Conservation (phyloP, 1,284 basidiomycete genomes). For the Mycena sp. region DNA sequence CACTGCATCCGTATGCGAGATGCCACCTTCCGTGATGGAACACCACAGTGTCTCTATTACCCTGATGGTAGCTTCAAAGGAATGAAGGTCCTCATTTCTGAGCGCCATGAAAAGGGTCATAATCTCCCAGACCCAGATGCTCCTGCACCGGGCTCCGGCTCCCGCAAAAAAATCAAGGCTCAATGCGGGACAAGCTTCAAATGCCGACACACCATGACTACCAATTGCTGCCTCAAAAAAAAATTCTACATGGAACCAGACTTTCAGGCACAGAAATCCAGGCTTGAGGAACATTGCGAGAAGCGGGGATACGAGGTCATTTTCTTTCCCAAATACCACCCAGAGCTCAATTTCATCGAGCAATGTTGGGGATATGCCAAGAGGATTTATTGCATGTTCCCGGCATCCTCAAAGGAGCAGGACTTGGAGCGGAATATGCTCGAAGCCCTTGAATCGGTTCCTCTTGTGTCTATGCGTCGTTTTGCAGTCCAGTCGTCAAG, state of each 20-base stretch:
- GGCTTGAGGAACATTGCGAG: slow-evolving; percentile 12
- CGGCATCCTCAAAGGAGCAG: neutral
- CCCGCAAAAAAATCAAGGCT: slow-evolving; percentile 5
- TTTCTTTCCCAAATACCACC: slow-evolving; percentile 12
- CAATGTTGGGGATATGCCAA: slow-evolving; percentile 17
- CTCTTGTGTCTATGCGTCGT: slow-evolving; percentile 4
- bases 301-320: slow-evolving; percentile 10
- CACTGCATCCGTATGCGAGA: slow-evolving; percentile 6
- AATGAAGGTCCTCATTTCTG: slow-evolving; percentile 3
- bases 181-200: slow-evolving; percentile 3
- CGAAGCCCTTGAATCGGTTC: neutral
- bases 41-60: slow-evolving; percentile 8
- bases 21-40: slow-evolving; percentile 7
- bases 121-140: slow-evolving; percentile 7
- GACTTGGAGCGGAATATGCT: neutral
- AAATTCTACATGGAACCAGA: slow-evolving; percentile 10
- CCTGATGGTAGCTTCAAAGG: slow-evolving; percentile 16
- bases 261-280: slow-evolving; percentile 17
- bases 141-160: neutral
- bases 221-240: slow-evolving; percentile 9
- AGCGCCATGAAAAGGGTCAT: slow-evolving; percentile 14
- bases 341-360: neutral
- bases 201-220: slow-evolving; percentile 2
- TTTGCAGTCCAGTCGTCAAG: slow-evolving; percentile 13
- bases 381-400: neutral